phyloP scores from a whole-genome alignment of 1,284 basidiomycete genomes.

The Fomitopsis schrenkii region DNA sequence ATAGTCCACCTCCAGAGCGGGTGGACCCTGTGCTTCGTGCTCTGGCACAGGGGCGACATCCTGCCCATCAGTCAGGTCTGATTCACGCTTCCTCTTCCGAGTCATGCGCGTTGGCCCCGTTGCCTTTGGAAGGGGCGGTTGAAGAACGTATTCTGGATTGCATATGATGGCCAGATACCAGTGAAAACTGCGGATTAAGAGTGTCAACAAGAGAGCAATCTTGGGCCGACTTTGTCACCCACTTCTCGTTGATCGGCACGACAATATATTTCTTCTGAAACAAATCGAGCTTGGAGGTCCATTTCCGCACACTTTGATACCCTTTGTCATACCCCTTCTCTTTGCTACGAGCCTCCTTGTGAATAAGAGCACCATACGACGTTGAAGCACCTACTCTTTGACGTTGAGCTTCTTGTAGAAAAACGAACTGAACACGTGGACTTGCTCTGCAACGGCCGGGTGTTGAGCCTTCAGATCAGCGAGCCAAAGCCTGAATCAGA shows the following conservation, averaged over 20 bases:
- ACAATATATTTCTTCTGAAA: constrained; percentile 93
- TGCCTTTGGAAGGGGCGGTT: constrained; percentile 33
- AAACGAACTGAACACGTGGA: constrained; percentile 95
- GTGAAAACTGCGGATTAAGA: constrained; percentile 60
- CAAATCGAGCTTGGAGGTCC: constrained; percentile 86
- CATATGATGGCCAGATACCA: constrained; percentile 97
- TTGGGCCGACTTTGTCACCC: constrained; percentile 22
- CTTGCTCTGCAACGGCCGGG: constrained; percentile 63
- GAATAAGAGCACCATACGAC: neutral
- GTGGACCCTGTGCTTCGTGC: too few species aligned
- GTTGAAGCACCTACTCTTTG: constrained; percentile 45
- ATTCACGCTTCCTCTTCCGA: constrained; percentile 27
- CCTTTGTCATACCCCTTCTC: constrained; percentile 74
- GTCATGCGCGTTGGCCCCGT: constrained; percentile 24
- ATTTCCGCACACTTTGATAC: constrained; percentile 89
- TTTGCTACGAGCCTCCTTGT: constrained; percentile 31
- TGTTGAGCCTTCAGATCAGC: constrained; percentile 48
- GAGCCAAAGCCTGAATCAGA: constrained; percentile 59
- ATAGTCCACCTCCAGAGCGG: neutral
- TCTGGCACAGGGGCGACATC: too few species aligned
- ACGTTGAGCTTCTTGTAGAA: constrained; percentile 93
- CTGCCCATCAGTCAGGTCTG: constrained; percentile 4
- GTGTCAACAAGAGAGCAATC: neutral
- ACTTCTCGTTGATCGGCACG: constrained; percentile 97
- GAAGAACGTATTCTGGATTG: constrained; percentile 67